Evolutionary conservation across 2,329 filamentous ascomycete species (phyloP), one percentile per base, ranked within the genome.

Genomic region (Purpureocillium takamizusanense): DNA sequence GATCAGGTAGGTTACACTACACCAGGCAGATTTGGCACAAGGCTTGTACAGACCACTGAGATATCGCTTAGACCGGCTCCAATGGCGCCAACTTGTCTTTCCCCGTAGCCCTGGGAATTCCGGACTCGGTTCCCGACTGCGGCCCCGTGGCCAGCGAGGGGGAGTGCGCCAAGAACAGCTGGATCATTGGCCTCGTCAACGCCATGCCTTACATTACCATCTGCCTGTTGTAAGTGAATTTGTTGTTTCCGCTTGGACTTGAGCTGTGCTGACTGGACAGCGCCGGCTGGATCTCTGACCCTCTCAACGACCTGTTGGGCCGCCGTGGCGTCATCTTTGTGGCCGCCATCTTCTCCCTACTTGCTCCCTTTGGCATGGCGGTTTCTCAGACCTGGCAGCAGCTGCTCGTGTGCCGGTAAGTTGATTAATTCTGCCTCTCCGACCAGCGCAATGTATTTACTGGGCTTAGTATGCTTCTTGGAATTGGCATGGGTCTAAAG

Each of bases 321-420:
- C 76, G 79, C 30, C 72, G 78, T 37, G 76, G 78, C 10, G 72
- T 75, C 33, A 83, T 83, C 43, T 83, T 82, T 51, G 54, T 80
- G 33, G 70, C 71, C 7, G 76, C 73, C 11, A 60, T 80, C 47
- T 79, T 83, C 53, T 81, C 74, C 47, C 59, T 82, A 2, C 49
- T 81, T 10, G 62, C 78, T 2, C 72, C 76, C 2, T 74, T 84
- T 46, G 78, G 78, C 17, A 74, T 70, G 46, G 78, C 70, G 0
- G 49, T 76, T 13, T 67, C 69, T 8, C 75, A 80, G 45, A 74
- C 58, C 28, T 84, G 78, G 76, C 58, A 55, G 8, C 66, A 81
- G 48, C 61, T 81, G 3, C 66, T 76, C 31, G 60, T 68, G n/a
- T 69, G 63, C 39, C 72, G 75, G 60, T 60, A 74, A 13, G 64